These are phyloP conservation scores for Citrus sinensis DNA, from an alignment of 345 rosid genomes.

Conservation along the genomic window DVS_A1.0 CM039164.1:7498501-7499000, in stretches of 20 bases:
- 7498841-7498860: background rate
- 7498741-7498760: slow-evolving; percentile 98
- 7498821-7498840: background rate
- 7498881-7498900: background rate
- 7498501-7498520: background rate
- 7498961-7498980: background rate
- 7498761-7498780: slow-evolving; percentile 97
- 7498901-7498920: background rate
- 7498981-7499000: slow-evolving; percentile 1
- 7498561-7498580: slow-evolving; percentile 61
- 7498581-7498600: slow-evolving; percentile 91
- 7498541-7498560: slow-evolving; percentile 18
- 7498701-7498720: slow-evolving; percentile 94
- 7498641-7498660: background rate
- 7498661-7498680: background rate
- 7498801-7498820: background rate
- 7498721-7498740: slow-evolving; percentile 95
- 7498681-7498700: slow-evolving; percentile 37
- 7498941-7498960: background rate
- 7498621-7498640: slow-evolving; percentile 6
- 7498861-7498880: background rate
- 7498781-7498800: slow-evolving; percentile 57
- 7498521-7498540: background rate
- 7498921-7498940: background rate
- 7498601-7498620: slow-evolving; percentile 88